A percentile compares a stretch with the other conserved stretches of the same genome.
Evolutionary conservation across 805 yeast species (phyloP).

Genomic region (Starmerella lactis-condensi): DNA sequence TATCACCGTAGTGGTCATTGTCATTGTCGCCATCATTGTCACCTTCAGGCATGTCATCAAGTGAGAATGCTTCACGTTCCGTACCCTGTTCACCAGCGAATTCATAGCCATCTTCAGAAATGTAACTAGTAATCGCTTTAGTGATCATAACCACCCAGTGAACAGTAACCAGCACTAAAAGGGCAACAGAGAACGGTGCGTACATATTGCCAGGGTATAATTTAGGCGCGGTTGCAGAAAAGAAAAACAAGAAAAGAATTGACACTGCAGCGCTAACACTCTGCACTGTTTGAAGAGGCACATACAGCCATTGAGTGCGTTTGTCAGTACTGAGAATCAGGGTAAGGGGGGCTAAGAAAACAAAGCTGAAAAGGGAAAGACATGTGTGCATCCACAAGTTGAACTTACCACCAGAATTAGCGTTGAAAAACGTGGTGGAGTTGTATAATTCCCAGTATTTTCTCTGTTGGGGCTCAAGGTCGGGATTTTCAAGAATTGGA

Average conservation of each 20-base stretch:
- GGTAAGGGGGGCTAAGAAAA: constrained; percentile 47
- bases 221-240: constrained; percentile 39
- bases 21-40: constrained; percentile 2
- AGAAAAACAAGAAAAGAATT: constrained; percentile 36
- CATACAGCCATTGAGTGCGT: constrained; percentile 33
- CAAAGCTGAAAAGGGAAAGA: constrained; percentile 28
- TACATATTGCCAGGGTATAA: constrained; percentile 68
- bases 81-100: constrained; percentile 1
- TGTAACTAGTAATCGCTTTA: constrained; percentile 8
- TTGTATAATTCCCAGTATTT: constrained; percentile 63
- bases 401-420: constrained; percentile 30
- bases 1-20: constrained; percentile 5
- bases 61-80: background rate
- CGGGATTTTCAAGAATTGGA: constrained; percentile 38
- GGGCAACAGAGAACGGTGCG: constrained; percentile 41
- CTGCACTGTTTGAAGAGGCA: constrained; percentile 39
- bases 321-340: constrained; percentile 44
- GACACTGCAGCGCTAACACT: constrained; percentile 29
- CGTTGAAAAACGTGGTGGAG: constrained; percentile 48
- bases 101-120: constrained; percentile 10
- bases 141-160: constrained; percentile 31
- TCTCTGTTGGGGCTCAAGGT: constrained; percentile 52
- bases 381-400: constrained; percentile 39
- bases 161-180: constrained; percentile 33
- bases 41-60: constrained; percentile 1